Evolutionary conservation across 2,329 filamentous ascomycete species (phyloP), one percentile per base, ranked within the genome.

Genomic region (Talaromyces sp.): DNA sequence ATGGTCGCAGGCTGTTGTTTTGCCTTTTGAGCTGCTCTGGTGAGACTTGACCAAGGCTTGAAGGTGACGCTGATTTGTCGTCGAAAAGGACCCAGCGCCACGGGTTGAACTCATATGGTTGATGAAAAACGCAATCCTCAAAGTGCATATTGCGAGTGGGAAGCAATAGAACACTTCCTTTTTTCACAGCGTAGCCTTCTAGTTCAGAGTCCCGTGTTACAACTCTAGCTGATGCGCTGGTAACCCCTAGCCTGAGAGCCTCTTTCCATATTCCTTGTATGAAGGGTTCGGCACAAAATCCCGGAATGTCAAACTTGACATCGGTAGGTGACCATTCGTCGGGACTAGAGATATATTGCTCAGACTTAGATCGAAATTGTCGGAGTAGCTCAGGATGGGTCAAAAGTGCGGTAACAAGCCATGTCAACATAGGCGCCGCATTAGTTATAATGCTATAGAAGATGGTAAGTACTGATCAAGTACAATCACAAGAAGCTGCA

Each of bases 201-300:
- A 62, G 16, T 31, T 64, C 63, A 2, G 60, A 56, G 28, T 64
- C 58, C 21, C 48, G 52, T 35, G 59, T 56, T 1, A 64, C 40
- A 12, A 64, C 63, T n/a, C 63, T 25, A 7, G 63, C 63, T 52
- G 56, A 55, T 14, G 63, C 58, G 25, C 59, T 64, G 8, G 59
- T 52, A 7, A 57, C 54, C 5, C 63, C 63, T n/a, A 64, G 35
- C 16, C 63, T 37, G 2, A 64, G 37, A 14, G 63, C 59, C 28
- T 64, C 59, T 48, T 64, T 64, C 63, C 63, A 64, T n/a, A 64
- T 44, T 12, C 63, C 63, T 62, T 64, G 63, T 6, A 64, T 39
- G 11, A 62, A 62, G 11, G 58, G 59, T 2, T 57, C 56, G 7
- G 44, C 40, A 46, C 54, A 58, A 8, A 64, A 52, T 5, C 18